phyloP scores from a whole-genome alignment of 129 eudicot species.

The Solidago caesia region DNA sequence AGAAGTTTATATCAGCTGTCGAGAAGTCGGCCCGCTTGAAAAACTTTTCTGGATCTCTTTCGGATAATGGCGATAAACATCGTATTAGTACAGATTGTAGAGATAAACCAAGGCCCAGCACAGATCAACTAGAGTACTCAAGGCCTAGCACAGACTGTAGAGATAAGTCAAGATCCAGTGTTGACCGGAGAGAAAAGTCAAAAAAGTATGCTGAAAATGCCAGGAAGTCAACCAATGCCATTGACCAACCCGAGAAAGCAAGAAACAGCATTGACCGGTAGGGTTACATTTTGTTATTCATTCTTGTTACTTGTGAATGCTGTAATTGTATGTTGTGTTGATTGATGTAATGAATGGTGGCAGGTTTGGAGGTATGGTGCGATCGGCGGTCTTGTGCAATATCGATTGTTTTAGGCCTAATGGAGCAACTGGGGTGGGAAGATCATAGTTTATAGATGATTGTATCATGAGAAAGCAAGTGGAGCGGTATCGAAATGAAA shows the following conservation, averaged over 20 bases:
- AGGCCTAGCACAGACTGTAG: conserved; percentile 61
- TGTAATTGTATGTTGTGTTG: conserved; percentile 33
- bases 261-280: conserved; percentile 95
- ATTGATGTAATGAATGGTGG: conserved; percentile 36
- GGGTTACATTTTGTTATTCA: conserved; percentile 29
- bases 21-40: conserved; percentile 63
- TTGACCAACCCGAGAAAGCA: conserved; percentile 59
- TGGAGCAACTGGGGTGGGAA: conserved; percentile 51
- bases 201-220: conserved; percentile 54
- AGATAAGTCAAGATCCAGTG: conserved; percentile 59
- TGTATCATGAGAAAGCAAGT: neutral
- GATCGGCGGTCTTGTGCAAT: conserved; percentile 87
- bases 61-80: conserved; percentile 45
- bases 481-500: neutral
- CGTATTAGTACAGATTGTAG: conserved; percentile 60
- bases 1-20: conserved; percentile 70
- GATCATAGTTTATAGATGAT: conserved; percentile 23
- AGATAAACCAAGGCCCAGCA: conserved; percentile 62
- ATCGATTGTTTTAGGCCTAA: conserved; percentile 88
- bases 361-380: conserved; percentile 92
- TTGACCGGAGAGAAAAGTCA: conserved; percentile 63
- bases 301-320: neutral
- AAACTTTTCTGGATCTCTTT: conserved; percentile 35
- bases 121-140: conserved; percentile 55
- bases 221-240: conserved; percentile 49